Conservation (phyloP, 495 filamentous ascomycete genomes). For the Aspergillus carlsbadensis region DNA sequence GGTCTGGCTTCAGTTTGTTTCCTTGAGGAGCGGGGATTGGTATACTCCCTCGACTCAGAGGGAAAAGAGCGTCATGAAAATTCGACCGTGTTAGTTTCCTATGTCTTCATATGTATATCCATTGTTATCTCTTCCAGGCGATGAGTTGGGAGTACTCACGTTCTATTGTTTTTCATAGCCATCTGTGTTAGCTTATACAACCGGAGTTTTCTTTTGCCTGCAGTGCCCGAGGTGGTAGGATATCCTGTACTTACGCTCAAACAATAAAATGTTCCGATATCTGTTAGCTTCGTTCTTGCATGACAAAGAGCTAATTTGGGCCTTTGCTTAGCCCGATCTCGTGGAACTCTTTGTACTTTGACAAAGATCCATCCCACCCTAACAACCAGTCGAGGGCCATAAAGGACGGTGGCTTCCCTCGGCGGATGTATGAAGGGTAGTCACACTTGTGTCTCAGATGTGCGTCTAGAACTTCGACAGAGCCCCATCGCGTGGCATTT, state of each 20-base stretch:
- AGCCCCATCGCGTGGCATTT: not conserved
- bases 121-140: constrained; percentile 42
- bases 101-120: constrained; percentile 49
- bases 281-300: not conserved
- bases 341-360: not conserved
- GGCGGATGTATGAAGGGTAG: not conserved
- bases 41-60: constrained; percentile 7
- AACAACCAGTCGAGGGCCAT: not conserved
- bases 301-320: not conserved
- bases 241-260: not conserved
- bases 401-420: not conserved
- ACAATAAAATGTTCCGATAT: not conserved
- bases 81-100: constrained; percentile 38
- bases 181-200: constrained; percentile 37
- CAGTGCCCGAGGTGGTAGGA: not conserved
- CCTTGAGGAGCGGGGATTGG: constrained; percentile 4
- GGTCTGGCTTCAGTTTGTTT: constrained; percentile 1
- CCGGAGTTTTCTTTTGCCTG: constrained; percentile 27
- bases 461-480: not conserved
- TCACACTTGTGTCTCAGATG: not conserved
- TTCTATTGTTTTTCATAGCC: constrained; percentile 40
- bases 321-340: not conserved
- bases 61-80: constrained; percentile 38
- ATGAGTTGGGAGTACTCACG: constrained; percentile 46
- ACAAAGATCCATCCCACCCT: not conserved